These are phyloP conservation scores for Phytopythium vexans DNA, from an alignment of 352 stramenopile species.

Conservation along the genomic window DNA sequence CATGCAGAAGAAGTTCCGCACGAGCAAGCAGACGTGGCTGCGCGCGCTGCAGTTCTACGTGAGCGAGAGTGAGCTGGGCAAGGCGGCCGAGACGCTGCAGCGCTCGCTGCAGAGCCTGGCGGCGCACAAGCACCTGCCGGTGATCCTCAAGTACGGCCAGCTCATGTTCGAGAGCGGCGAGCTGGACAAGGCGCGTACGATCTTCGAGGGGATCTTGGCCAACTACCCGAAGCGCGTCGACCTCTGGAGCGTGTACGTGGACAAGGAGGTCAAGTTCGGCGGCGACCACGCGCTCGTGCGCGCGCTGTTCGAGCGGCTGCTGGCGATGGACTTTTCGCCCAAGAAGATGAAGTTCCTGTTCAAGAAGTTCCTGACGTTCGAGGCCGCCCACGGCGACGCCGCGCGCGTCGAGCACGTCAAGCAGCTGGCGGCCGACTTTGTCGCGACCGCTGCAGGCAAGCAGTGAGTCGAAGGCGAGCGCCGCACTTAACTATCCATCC, in stretches of 20 bases:
- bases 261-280: slow-evolving; percentile 96
- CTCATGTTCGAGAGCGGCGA: slow-evolving; percentile 94
- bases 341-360: slow-evolving; percentile 99
- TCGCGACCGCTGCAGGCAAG: slow-evolving; percentile 67
- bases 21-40: slow-evolving; percentile 89
- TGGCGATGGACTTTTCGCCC: slow-evolving; percentile 93
- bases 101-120: slow-evolving; percentile 90
- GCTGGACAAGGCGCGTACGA: slow-evolving; percentile 92
- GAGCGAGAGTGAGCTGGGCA: slow-evolving; percentile 55
- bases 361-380: slow-evolving; percentile 95
- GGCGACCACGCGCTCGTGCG: slow-evolving; percentile 72
- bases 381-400: slow-evolving; percentile 91
- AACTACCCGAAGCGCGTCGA: slow-evolving; percentile 97
- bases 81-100: slow-evolving; percentile 89
- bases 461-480: slow-evolving; percentile 7
- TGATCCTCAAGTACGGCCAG: slow-evolving; percentile 95
- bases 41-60: slow-evolving; percentile 86
- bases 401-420: slow-evolving; percentile 90
- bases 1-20: slow-evolving; percentile 92
- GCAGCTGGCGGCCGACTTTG: slow-evolving; percentile 92
- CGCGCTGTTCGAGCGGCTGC: slow-evolving; percentile 88
- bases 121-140: slow-evolving; percentile 92
- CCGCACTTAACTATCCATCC: no score
- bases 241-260: slow-evolving; percentile 96
- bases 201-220: slow-evolving; percentile 93